These are phyloP conservation scores for Fraxinus quadrangulata DNA, from an alignment of 257 asterid species.

Conservation along the genomic window DNA sequence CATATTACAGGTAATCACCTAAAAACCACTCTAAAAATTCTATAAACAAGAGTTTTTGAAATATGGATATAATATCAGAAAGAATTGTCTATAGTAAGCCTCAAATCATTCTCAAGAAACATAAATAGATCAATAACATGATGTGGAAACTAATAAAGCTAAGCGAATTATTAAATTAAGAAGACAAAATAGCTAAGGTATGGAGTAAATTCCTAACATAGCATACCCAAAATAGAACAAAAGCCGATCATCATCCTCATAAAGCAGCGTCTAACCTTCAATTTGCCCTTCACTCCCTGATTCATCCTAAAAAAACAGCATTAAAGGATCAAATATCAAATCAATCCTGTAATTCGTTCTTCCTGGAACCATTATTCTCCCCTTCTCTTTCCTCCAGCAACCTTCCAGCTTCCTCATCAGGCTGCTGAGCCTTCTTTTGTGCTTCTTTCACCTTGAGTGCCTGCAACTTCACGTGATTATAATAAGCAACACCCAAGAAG, in stretches of 20 bases:
- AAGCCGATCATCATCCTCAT: conserved; percentile 13
- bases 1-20: not conserved
- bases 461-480: conserved; percentile 60
- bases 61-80: conserved; percentile 17
- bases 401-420: conserved; percentile 44
- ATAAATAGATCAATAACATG: conserved; percentile 25
- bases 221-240: conserved; percentile 20
- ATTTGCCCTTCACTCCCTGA: not conserved
- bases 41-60: not conserved
- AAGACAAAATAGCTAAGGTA: conserved; percentile 6
- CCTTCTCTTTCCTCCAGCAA: conserved; percentile 45
- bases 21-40: not conserved
- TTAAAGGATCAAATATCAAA: not conserved
- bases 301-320: conserved; percentile 16
- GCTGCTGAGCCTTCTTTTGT: conserved; percentile 53
- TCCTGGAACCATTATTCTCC: conserved; percentile 32
- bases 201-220: conserved; percentile 22
- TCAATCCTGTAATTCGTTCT: conserved; percentile 38
- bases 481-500: conserved; percentile 65
- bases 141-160: conserved; percentile 23
- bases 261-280: conserved; percentile 4
- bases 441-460: conserved; percentile 64
- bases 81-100: conserved; percentile 20
- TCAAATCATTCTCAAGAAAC: conserved; percentile 35
- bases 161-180: conserved; percentile 11